phyloP scores from a whole-genome alignment of 2,329 filamentous ascomycete genomes.

The Diaporthe nobilis region DNA sequence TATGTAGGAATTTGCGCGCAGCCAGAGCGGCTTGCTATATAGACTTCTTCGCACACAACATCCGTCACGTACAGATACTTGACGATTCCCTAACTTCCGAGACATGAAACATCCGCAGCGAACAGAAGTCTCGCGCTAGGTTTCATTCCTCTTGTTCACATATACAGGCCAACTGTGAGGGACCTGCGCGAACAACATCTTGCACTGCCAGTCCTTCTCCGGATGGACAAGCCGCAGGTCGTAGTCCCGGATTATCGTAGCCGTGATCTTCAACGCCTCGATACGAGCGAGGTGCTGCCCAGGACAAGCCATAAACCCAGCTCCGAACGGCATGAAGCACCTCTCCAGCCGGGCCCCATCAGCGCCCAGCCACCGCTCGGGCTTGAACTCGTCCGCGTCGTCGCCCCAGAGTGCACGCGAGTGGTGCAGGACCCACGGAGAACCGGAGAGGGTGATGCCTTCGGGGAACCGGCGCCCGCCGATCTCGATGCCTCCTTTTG shows the following conservation, averaged over 20 bases:
- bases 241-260: conserved; percentile 27
- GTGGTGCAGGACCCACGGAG: conserved; percentile 47
- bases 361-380: conserved; percentile 45
- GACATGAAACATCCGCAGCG: neutral
- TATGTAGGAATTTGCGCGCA: too few relatives aligned
- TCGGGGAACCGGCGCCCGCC: conserved; percentile 47
- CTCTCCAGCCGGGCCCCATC: conserved; percentile 42
- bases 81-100: neutral
- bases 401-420: conserved; percentile 45
- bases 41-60: too few relatives aligned
- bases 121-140: neutral
- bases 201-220: conserved; percentile 46
- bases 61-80: too few relatives aligned
- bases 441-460: conserved; percentile 48
- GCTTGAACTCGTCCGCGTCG: conserved; percentile 45
- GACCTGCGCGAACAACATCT: conserved; percentile 46
- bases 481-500: conserved; percentile 46
- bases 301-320: conserved; percentile 14
- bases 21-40: too few relatives aligned
- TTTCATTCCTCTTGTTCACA: conserved; percentile 13
- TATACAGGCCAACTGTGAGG: conserved; percentile 46
- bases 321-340: conserved; percentile 42
- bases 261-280: conserved; percentile 9
- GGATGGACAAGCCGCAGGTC: conserved; percentile 45
- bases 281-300: conserved; percentile 15